phyloP scores from a whole-genome alignment of 805 yeast genomes.

The Metschnikowia baotianmanensis region DNA sequence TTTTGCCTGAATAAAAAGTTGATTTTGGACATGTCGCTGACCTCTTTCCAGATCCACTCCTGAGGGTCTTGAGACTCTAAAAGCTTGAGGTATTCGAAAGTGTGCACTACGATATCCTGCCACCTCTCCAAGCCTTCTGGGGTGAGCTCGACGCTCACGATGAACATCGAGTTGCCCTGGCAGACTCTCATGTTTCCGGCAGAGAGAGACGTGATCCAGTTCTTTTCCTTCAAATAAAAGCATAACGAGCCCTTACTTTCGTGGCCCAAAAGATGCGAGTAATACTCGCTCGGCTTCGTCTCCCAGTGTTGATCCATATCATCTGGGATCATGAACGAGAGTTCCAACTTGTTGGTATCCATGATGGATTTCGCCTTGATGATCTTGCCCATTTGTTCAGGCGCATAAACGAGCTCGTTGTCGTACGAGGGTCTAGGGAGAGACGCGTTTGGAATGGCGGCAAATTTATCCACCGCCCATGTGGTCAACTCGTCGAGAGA shows the following conservation, averaged over 20 bases:
- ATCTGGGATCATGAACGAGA: conserved; percentile 76
- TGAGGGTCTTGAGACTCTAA: conserved; percentile 58
- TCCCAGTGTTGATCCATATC: conserved; percentile 60
- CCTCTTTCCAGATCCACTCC: conserved; percentile 77
- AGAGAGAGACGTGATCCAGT: conserved; percentile 79
- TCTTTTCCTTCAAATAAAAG: conserved; percentile 59
- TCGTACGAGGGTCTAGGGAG: conserved; percentile 45
- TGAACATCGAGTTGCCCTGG: conserved; percentile 63
- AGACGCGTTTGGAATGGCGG: conserved; percentile 54
- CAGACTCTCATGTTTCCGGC: conserved; percentile 70
- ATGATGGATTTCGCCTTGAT: conserved; percentile 77
- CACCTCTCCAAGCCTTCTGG: conserved; percentile 65
- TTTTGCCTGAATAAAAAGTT: conserved; percentile 82
- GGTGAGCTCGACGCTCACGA: conserved; percentile 75
- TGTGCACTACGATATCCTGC: conserved; percentile 52
- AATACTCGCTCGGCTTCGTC: conserved; percentile 66
- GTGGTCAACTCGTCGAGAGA: conserved; percentile 64
- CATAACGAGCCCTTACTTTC: conserved; percentile 87
- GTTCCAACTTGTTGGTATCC: conserved; percentile 65
- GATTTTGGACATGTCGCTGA: conserved; percentile 62
- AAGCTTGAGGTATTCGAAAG: conserved; percentile 74
- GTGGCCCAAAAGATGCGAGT: conserved; percentile 85
- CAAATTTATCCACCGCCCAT: conserved; percentile 69
- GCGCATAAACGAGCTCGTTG: conserved; percentile 45
- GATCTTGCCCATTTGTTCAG: conserved; percentile 49